Evolutionary conservation across 108 stramenopile genomes (phyloP), one percentile per base, ranked within the genome.

Genomic region (Fistulifera solaris): DNA sequence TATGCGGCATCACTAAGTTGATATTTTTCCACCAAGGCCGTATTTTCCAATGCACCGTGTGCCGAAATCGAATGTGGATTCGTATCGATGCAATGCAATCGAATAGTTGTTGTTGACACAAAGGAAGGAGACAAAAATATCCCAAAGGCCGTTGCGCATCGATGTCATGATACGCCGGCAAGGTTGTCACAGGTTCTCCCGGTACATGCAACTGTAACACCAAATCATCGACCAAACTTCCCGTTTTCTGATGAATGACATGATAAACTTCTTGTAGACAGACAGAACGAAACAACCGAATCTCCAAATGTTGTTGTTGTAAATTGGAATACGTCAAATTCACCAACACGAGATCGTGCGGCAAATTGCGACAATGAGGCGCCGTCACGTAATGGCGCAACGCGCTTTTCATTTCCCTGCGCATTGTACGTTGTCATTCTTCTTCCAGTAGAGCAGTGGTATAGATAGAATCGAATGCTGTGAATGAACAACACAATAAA

Each of bases 321-420:
- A 98, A 69, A 63, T 98, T 98, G 70, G 86, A 90, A 69, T 98
- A 95, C 24, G 95, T 91, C 27, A 96, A 66, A 63, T 91, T 89
- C 44, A 98, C 72, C 39, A 96, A 45, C 39, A 86, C 55, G 47
- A 65, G 48, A 45, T 45, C 44, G 45, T 57, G 16, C 23, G 42
- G 15, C 24, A 25, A 57, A 23, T 43, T 40, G 26, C 13, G 18
- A 3, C 8, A 8, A 3, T 3, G 3, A 3, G 31, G 31, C 6
- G 62, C 45, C 27, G 61, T 69, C 23, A 69, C 40, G 48, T 63
- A 69, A 24, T 24, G 21, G 41, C 56, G 40, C 25, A 69, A 42
- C 7, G 62, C 62, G 11, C 8, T 35, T 35, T 35, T 3, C 31
- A 35, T 35, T 8, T 35, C 8, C 31, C 6, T 6, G 31, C 8